Conservation (phyloP, 2,329 filamentous ascomycete genomes). For the Penicillium vulpinum region DNA sequence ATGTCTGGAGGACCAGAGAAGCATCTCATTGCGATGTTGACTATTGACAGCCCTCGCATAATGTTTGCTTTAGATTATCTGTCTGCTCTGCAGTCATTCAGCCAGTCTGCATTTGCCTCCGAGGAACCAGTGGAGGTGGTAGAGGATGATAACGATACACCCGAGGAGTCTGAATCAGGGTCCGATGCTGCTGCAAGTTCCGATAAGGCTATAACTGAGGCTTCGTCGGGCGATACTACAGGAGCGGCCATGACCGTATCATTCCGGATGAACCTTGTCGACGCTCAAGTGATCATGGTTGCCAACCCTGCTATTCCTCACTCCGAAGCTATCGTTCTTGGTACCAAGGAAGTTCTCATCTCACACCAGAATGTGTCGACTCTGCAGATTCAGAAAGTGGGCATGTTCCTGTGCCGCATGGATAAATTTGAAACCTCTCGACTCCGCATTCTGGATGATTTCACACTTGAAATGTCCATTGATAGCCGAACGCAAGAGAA, state of each 20-base stretch:
- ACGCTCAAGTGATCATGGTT: conserved; percentile 94
- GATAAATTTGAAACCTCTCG: conserved; percentile 91
- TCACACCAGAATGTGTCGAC: conserved; percentile 94
- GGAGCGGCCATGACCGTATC: conserved; percentile 68
- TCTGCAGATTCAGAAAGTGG: conserved; percentile 87
- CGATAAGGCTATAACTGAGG: conserved; percentile 24
- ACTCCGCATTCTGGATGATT: conserved; percentile 92
- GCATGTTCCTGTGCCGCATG: conserved; percentile 99
- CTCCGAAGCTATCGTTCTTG: conserved; percentile 93
- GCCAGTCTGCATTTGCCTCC: conserved; percentile 65
- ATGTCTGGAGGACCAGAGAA: conserved; percentile 83
- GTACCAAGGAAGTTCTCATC: conserved; percentile 87
- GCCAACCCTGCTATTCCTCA: conserved; percentile 87
- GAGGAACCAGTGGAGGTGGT: conserved; percentile 47
- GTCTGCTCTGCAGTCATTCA: conserved; percentile 82
- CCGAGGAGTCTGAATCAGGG: conserved; percentile 38
- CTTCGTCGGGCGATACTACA: conserved; percentile 34
- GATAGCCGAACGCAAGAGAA: conserved; percentile 67
- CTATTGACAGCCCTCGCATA: conserved; percentile 88
- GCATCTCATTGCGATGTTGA: conserved; percentile 85
- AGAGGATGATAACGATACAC: conserved; percentile 35
- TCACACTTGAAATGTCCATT: conserved; percentile 85
- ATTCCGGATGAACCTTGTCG: conserved; percentile 89
- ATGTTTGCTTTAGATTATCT: conserved; percentile 97
- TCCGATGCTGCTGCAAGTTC: conserved; percentile 33